Evolutionary conservation across 345 rosid species (phyloP).

Genomic region (Nasturtium officinale): DNA sequence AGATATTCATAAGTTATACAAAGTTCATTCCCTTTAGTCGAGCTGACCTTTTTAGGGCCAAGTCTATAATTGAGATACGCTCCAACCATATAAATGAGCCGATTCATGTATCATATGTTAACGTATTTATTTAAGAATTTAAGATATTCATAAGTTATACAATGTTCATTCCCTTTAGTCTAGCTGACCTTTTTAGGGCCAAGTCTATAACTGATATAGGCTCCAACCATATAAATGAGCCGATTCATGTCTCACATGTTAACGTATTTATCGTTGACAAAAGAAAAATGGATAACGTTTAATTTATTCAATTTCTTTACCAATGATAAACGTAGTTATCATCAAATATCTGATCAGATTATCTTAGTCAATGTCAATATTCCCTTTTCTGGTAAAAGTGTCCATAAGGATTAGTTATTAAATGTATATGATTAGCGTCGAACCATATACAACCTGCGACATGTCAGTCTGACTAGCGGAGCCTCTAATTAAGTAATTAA

Average conservation of each 20-base stretch:
- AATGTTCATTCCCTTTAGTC: slow-evolving; percentile 39
- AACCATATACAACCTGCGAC: slow-evolving; percentile 32
- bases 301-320: background rate
- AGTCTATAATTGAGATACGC: slow-evolving; percentile 32
- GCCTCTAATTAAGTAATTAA: slow-evolving; percentile 22
- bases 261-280: slow-evolving; percentile 17
- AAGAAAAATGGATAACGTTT: background rate
- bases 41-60: slow-evolving; percentile 26
- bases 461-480: slow-evolving; percentile 36
- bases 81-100: slow-evolving; percentile 27
- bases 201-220: slow-evolving; percentile 33
- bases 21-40: slow-evolving; percentile 40
- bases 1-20: slow-evolving; percentile 8
- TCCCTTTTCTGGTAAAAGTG: slow-evolving; percentile 9
- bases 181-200: slow-evolving; percentile 26
- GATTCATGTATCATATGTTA: slow-evolving; percentile 29
- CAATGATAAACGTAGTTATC: slow-evolving; percentile 1
- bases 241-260: slow-evolving; percentile 29
- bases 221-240: slow-evolving; percentile 26
- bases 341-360: slow-evolving; percentile 11
- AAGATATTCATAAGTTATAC: slow-evolving; percentile 2
- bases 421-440: slow-evolving; percentile 20
- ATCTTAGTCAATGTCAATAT: slow-evolving; percentile 15
- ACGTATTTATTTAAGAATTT: slow-evolving; percentile 3
- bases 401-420: slow-evolving; percentile 14